These are phyloP conservation scores for Dactylonectria macrodidyma DNA, from an alignment of 2,329 filamentous ascomycete genomes.

Conservation along the genomic window DNA sequence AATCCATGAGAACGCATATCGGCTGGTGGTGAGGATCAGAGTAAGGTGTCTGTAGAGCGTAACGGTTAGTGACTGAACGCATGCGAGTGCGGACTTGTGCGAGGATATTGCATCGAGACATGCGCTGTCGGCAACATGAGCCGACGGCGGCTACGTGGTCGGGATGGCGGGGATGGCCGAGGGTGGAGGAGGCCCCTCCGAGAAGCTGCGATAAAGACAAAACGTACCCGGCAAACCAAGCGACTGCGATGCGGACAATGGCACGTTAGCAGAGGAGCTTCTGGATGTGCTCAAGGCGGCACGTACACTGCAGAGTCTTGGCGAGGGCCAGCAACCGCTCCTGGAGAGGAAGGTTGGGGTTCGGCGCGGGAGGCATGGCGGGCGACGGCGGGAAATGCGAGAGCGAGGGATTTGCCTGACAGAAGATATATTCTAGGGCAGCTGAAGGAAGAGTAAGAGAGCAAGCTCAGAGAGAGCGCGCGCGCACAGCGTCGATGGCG, in stretches of 20 bases:
- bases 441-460: constrained; percentile 24
- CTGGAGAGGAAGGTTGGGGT: constrained; percentile 77
- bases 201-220: constrained; percentile 34
- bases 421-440: constrained; percentile 19
- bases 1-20: constrained; percentile 89
- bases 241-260: constrained; percentile 64
- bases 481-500: constrained; percentile 17
- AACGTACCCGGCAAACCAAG: constrained; percentile 86
- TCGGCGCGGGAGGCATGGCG: constrained; percentile 80
- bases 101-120: constrained; percentile 11
- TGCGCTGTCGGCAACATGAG: constrained; percentile 1
- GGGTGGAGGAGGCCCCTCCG: constrained; percentile 3
- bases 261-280: constrained; percentile 40
- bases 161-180: constrained; percentile 4
- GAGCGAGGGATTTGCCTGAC: constrained; percentile 24
- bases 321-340: constrained; percentile 84
- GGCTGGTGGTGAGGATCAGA: constrained; percentile 84
- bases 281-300: constrained; percentile 34
- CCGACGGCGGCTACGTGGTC: constrained; percentile 36
- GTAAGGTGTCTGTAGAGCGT: constrained; percentile 79
- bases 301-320: constrained; percentile 92
- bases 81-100: constrained; percentile 4
- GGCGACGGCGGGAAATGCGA: constrained; percentile 4
- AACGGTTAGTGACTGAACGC: constrained; percentile 33
- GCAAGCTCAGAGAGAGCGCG: constrained; percentile 33